Evolutionary conservation across 75 land plant species (phyloP).

Genomic region (Picea sitchensis): DNA sequence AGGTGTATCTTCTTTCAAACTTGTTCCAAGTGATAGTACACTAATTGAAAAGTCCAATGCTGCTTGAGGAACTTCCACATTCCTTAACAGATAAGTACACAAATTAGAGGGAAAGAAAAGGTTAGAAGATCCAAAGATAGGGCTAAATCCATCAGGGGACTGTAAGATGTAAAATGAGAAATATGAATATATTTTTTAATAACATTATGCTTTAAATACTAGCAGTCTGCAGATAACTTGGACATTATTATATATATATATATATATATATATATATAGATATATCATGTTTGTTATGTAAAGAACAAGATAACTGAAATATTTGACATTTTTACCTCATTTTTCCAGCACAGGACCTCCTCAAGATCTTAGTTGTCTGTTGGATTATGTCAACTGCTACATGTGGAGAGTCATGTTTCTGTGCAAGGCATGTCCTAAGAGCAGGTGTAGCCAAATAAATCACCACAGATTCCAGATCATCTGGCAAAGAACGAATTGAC

Average conservation of each 20-base stretch:
- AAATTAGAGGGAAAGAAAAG: not conserved
- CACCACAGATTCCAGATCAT: slow-evolving; percentile 37
- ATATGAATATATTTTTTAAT: not conserved
- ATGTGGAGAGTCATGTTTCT: slow-evolving; percentile 27
- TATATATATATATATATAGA: not conserved
- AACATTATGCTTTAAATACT: not conserved
- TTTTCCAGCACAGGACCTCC: slow-evolving; percentile 22
- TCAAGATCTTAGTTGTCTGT: slow-evolving; percentile 26
- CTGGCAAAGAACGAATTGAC: slow-evolving; percentile 25
- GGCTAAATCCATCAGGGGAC: not conserved
- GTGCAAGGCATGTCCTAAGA: slow-evolving; percentile 22
- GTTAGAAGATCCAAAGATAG: not conserved
- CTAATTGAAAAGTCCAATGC: slow-evolving; percentile 35
- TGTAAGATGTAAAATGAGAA: not conserved
- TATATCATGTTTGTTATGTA: not conserved
- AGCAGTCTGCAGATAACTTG: not conserved
- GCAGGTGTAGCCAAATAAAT: slow-evolving; percentile 38
- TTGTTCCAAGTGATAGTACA: slow-evolving; percentile 39
- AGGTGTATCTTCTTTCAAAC: slow-evolving; percentile 19
- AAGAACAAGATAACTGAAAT: not conserved
- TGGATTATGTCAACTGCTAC: slow-evolving; percentile 21
- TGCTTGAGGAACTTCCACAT: slow-evolving; percentile 22
- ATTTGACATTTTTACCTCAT: slow-evolving; percentile 21
- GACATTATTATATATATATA: not conserved
- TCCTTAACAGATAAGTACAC: slow-evolving; percentile 15